Evolutionary conservation across 768 basidiomycete species (phyloP).

Genomic region (Baorangia bicolor): DNA sequence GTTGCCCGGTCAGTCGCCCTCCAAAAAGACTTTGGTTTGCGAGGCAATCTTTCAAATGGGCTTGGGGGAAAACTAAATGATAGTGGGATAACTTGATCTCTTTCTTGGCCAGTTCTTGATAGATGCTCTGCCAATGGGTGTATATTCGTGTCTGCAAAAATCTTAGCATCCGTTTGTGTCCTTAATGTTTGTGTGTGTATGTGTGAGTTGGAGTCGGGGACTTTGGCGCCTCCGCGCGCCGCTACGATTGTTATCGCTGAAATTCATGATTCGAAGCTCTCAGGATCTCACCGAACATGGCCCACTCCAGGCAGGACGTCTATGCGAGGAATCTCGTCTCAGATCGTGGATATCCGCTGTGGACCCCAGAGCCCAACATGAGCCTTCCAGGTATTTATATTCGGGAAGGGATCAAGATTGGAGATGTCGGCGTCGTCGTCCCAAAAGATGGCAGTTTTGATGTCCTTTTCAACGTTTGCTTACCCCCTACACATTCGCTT

Average conservation of each 20-base stretch:
- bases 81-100: no score
- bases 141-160: no score
- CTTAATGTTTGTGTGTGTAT: no score
- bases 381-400: slow-evolving; percentile 25
- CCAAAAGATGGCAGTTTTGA: slow-evolving; percentile 34
- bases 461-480: slow-evolving; percentile 37
- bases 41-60: no score
- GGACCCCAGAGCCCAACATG: slow-evolving; percentile 30
- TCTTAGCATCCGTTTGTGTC: no score
- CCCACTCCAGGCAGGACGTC: slow-evolving; percentile 10
- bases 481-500: slow-evolving; percentile 27
- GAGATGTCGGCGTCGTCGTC: slow-evolving; percentile 36
- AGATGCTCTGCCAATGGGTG: no score
- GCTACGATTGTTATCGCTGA: not conserved
- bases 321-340: slow-evolving; percentile 18
- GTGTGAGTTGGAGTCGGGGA: no score
- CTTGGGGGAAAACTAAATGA: no score
- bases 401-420: slow-evolving; percentile 30
- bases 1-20: no score
- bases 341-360: slow-evolving; percentile 33
- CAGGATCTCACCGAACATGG: not conserved
- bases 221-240: no score
- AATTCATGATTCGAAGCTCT: not conserved
- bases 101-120: no score
- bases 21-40: no score